phyloP scores from a whole-genome alignment of 2,329 filamentous ascomycete species.

The Didymella keratinophila region DNA sequence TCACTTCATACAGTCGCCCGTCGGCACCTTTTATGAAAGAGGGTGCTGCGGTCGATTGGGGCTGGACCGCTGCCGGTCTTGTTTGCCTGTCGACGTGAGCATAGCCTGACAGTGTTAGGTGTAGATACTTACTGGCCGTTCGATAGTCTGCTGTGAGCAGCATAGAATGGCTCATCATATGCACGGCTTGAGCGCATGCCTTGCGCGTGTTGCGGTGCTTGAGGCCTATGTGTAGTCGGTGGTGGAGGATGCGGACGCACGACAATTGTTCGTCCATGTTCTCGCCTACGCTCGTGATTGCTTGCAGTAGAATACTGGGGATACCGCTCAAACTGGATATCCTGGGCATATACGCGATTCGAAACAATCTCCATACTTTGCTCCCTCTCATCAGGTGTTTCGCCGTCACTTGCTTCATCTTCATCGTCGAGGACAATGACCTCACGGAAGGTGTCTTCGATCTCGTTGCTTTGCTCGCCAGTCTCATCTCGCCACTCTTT shows the following conservation, averaged over 20 bases:
- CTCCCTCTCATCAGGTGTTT: conserved; percentile 38
- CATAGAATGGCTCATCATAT: conserved; percentile 17
- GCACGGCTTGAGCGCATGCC: conserved; percentile 17
- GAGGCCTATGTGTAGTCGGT: conserved; percentile 11
- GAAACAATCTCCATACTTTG: conserved; percentile 46
- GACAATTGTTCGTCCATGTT: conserved; percentile 36
- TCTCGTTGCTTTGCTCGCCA: conserved; percentile 57
- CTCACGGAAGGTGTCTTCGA: conserved; percentile 70
- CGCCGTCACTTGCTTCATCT: conserved; percentile 52
- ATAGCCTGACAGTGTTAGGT: neutral
- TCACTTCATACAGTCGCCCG: conserved; percentile 47
- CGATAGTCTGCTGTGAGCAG: conserved; percentile 19
- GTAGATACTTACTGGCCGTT: conserved; percentile 31
- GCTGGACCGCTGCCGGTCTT: conserved; percentile 21
- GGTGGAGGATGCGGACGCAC: conserved; percentile 27
- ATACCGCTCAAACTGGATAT: conserved; percentile 38
- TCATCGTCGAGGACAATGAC: conserved; percentile 71
- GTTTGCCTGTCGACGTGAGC: conserved; percentile 31
- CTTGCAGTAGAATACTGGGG: conserved; percentile 25
- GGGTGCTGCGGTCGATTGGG: conserved; percentile 22
- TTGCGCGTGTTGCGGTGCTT: conserved; percentile 21
- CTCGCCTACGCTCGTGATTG: conserved; percentile 26
- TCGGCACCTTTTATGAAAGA: conserved; percentile 37
- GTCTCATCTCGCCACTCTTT: conserved; percentile 70
- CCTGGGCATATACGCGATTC: conserved; percentile 43